phyloP scores from a whole-genome alignment of 177 flowering plant genomes.

The Vitis hybrid region DNA sequence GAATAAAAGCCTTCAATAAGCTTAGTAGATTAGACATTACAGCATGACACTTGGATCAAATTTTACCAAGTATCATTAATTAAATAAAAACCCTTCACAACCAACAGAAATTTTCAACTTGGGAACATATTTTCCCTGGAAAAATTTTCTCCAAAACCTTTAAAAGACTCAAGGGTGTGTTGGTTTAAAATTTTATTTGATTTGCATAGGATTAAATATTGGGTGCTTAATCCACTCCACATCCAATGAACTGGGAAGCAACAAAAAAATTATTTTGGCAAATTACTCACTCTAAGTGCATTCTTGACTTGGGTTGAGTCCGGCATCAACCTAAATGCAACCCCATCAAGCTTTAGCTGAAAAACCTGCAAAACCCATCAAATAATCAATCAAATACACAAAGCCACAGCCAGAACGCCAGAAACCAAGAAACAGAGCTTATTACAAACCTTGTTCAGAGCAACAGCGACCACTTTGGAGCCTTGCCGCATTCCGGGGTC shows the following conservation, averaged over 20 bases:
- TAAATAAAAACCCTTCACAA: too few relatives aligned
- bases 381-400: not conserved
- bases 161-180: too few relatives aligned
- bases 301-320: constrained; percentile 66
- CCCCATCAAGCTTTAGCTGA: constrained; percentile 76
- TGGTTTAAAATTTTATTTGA: too few relatives aligned
- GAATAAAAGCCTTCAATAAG: too few relatives aligned
- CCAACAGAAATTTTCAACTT: too few relatives aligned
- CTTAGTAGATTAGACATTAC: too few relatives aligned
- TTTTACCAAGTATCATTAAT: too few relatives aligned
- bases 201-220: too few relatives aligned
- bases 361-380: constrained; percentile 50
- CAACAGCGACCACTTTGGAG: constrained; percentile 75
- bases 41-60: too few relatives aligned
- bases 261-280: not conserved
- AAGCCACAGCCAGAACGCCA: not conserved
- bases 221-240: not conserved
- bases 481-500: constrained; percentile 57
- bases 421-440: too few relatives aligned
- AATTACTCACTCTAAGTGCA: constrained; percentile 63
- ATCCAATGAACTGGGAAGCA: not conserved
- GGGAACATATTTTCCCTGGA: too few relatives aligned
- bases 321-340: constrained; percentile 86
- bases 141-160: too few relatives aligned
- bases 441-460: constrained; percentile 67